phyloP scores from a whole-genome alignment of 805 yeast species.

The Candida fluviatilis region DNA sequence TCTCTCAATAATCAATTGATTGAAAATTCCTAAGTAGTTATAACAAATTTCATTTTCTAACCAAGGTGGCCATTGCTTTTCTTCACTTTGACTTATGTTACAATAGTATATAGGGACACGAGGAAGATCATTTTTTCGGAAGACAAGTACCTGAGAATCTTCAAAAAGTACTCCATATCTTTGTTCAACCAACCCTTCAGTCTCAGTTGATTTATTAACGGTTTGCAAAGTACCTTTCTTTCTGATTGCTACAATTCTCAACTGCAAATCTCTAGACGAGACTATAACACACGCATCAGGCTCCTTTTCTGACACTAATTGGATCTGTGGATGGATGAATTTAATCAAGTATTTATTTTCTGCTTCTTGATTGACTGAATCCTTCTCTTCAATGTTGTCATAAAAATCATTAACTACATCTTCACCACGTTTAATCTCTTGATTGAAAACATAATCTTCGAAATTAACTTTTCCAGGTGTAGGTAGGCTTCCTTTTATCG shows the following conservation, averaged over 20 bases:
- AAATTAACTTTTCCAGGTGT: slow-evolving; percentile 14
- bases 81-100: slow-evolving; percentile 51
- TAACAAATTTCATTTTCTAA: slow-evolving; percentile 65
- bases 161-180: slow-evolving; percentile 53
- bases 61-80: slow-evolving; percentile 83
- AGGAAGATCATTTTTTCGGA: slow-evolving; percentile 28
- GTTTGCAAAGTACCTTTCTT: slow-evolving; percentile 38
- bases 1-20: slow-evolving; percentile 31
- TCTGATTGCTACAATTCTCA: slow-evolving; percentile 45
- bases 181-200: slow-evolving; percentile 46
- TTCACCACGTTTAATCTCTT: slow-evolving; percentile 19
- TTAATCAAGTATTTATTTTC: slow-evolving; percentile 61
- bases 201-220: slow-evolving; percentile 24
- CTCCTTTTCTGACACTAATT: slow-evolving; percentile 46
- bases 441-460: slow-evolving; percentile 15
- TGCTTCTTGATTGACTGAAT: slow-evolving; percentile 36
- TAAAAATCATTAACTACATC: slow-evolving; percentile 47
- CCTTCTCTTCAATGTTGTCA: slow-evolving; percentile 39
- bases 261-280: slow-evolving; percentile 56
- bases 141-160: slow-evolving; percentile 53
- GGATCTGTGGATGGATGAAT: slow-evolving; percentile 80
- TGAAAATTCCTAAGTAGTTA: slow-evolving; percentile 34
- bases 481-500: slow-evolving; percentile 19
- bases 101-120: slow-evolving; percentile 9
- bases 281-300: slow-evolving; percentile 47